Conservation (phyloP, 2,329 filamentous ascomycete genomes). For the Cladorrhinum sp. region DNA sequence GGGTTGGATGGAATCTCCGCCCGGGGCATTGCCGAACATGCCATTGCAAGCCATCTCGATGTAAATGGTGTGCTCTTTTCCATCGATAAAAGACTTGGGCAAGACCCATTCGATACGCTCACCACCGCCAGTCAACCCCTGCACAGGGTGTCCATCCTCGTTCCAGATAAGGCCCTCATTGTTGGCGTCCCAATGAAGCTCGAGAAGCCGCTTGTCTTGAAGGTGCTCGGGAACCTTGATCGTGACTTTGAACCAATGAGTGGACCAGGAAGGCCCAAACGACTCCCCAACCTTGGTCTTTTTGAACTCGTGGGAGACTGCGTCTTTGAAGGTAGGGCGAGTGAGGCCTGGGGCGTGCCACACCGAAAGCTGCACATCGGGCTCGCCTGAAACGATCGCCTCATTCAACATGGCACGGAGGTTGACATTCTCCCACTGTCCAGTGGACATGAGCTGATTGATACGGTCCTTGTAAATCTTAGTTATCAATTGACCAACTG, state of each 20-base stretch:
- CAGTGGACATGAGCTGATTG: conserved; percentile 71
- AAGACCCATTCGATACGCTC: conserved; percentile 91
- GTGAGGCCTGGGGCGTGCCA: conserved; percentile 78
- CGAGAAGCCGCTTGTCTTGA: conserved; percentile 73
- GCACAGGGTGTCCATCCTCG: conserved; percentile 81
- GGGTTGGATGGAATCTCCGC: conserved; percentile 83
- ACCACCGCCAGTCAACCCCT: conserved; percentile 85
- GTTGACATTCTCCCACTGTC: conserved; percentile 75
- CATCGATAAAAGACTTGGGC: conserved; percentile 76
- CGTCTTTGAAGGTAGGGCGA: conserved; percentile 84
- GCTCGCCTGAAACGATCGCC: conserved; percentile 61
- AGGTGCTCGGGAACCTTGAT: conserved; percentile 74
- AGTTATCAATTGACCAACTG: conserved; percentile 75
- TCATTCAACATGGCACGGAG: conserved; percentile 74
- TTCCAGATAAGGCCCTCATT: conserved; percentile 96
- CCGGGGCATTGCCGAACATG: conserved; percentile 93
- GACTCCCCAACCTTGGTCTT: conserved; percentile 70
- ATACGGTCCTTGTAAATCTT: conserved; percentile 84
- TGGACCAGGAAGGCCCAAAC: conserved; percentile 95
- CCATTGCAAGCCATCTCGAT: conserved; percentile 98
- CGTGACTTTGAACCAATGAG: conserved; percentile 91
- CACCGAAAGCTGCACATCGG: conserved; percentile 79
- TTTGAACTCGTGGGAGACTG: conserved; percentile 69
- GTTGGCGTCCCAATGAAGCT: conserved; percentile 93
- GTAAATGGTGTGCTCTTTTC: conserved; percentile 84